These are phyloP conservation scores for Parastagonospora avenae DNA, from an alignment of 2,329 filamentous ascomycete species.

Conservation along the genomic window DNA sequence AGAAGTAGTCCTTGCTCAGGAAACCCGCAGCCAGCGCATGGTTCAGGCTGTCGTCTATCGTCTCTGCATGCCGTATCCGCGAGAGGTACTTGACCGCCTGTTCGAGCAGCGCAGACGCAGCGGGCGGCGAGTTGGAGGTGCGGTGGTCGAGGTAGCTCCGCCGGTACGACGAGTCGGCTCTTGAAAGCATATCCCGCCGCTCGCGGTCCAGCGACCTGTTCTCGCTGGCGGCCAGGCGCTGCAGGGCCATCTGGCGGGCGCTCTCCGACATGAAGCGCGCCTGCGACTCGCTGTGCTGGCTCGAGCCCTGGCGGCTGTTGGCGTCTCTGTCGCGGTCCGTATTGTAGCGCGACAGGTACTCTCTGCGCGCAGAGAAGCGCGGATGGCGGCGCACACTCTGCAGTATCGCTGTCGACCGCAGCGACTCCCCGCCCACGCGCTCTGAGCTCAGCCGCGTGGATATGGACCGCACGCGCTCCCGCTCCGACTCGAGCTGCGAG, in stretches of 20 bases:
- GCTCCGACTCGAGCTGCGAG: conserved; percentile 42
- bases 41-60: conserved; percentile 60
- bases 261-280: conserved; percentile 32
- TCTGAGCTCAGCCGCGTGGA: conserved; percentile 28
- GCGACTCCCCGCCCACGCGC: conserved; percentile 16
- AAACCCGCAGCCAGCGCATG: conserved; percentile 60
- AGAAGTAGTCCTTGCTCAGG: conserved; percentile 58
- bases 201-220: conserved; percentile 22
- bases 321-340: conserved; percentile 24
- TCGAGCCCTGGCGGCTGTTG: conserved; percentile 48
- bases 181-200: conserved; percentile 27
- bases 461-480: conserved; percentile 34
- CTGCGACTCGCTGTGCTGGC: conserved; percentile 28
- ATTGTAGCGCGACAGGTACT: no score
- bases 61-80: conserved; percentile 59
- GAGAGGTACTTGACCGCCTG: conserved; percentile 67
- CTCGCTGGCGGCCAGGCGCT: conserved; percentile 37
- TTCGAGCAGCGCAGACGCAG: conserved; percentile 53
- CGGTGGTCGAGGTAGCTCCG: conserved; percentile 36
- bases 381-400: conserved; percentile 48
- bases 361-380: conserved; percentile 38
- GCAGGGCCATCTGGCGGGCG: conserved; percentile 32
- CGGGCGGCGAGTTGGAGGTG: conserved; percentile 20
- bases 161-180: conserved; percentile 35
- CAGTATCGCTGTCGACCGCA: conserved; percentile 49